Percentiles rank a stretch among this genome's conserved stretches.
These are phyloP conservation scores for Ophiostoma perfectum DNA, from an alignment of 2,329 filamentous ascomycete genomes.

Conservation along the genomic window DNA sequence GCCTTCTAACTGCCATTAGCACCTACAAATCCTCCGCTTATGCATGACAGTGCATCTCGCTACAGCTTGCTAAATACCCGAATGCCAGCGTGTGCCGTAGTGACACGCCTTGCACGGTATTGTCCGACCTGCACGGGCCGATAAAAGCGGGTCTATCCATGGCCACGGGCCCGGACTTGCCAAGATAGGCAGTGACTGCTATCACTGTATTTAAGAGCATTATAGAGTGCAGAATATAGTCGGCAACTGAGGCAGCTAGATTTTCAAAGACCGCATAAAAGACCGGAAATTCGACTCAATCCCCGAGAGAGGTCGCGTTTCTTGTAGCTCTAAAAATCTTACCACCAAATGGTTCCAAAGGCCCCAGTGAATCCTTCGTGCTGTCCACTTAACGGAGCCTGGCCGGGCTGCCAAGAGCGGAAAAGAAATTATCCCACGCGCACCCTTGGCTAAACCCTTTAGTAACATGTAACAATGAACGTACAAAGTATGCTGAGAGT, in stretches of 20 bases:
- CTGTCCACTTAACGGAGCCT: slow-evolving; percentile 1
- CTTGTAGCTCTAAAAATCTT: too few species aligned
- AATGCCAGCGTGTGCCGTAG: background rate
- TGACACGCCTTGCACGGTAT: background rate
- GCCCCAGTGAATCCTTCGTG: background rate
- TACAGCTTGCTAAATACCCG: background rate
- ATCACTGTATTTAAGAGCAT: background rate
- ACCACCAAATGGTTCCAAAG: too few species aligned
- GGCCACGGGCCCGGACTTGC: background rate
- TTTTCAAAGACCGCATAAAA: slow-evolving; percentile 4
- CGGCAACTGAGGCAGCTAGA: background rate
- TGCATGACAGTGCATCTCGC: background rate
- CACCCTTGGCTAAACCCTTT: too few species aligned
- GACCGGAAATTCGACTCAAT: background rate
- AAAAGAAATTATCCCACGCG: slow-evolving; percentile 4
- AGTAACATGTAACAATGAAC: too few species aligned
- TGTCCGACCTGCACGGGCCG: background rate
- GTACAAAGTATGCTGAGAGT: background rate
- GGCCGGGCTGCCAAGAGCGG: background rate
- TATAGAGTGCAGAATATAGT: background rate
- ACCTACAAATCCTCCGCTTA: background rate
- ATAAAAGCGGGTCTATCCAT: background rate
- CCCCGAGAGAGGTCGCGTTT: background rate
- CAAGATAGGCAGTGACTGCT: background rate
- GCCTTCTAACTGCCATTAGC: too few species aligned